Conservation (phyloP, 2,329 filamentous ascomycete species). For the Epichloe sp. region DNA sequence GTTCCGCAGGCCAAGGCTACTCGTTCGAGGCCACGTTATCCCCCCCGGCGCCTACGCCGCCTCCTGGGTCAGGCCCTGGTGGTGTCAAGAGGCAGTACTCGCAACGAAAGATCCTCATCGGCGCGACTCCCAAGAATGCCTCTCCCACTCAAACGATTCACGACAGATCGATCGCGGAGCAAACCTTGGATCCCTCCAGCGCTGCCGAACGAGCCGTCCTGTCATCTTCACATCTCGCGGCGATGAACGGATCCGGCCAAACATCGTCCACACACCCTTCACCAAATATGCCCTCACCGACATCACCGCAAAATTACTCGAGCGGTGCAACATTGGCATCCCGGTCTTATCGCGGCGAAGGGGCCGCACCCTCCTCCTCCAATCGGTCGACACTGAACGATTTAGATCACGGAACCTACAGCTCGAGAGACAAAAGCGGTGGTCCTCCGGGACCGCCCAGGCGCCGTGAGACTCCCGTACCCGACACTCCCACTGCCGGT, state of each 20-base stretch:
- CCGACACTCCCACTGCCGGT: slow-evolving; percentile 48
- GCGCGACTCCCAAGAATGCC: slow-evolving; percentile 58
- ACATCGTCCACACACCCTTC: slow-evolving; percentile 44
- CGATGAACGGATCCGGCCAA: slow-evolving; percentile 52
- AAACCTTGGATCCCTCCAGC: slow-evolving; percentile 53
- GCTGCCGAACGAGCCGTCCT: slow-evolving; percentile 54
- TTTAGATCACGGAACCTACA: slow-evolving; percentile 25
- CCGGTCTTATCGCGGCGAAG: slow-evolving; percentile 46
- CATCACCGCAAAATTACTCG: slow-evolving; percentile 46
- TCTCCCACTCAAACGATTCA: slow-evolving; percentile 63
- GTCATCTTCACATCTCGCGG: slow-evolving; percentile 56
- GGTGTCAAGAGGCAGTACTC: slow-evolving; percentile 59
- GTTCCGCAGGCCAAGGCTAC: slow-evolving; percentile 25
- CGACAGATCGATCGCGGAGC: slow-evolving; percentile 50
- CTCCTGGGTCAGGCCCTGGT: slow-evolving; percentile 34
- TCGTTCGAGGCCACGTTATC: slow-evolving; percentile 37
- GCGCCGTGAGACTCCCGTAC: slow-evolving; percentile 47
- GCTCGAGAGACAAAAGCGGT: slow-evolving; percentile 18
- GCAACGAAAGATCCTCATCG: slow-evolving; percentile 62
- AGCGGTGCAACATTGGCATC: slow-evolving; percentile 45
- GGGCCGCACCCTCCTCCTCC: slow-evolving; percentile 39
- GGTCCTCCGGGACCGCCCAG: slow-evolving; percentile 29
- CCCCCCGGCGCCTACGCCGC: slow-evolving; percentile 41
- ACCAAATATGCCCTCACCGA: slow-evolving; percentile 57
- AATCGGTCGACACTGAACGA: slow-evolving; percentile 42